Evolutionary conservation across 2,329 filamentous ascomycete genomes (phyloP).

Genomic region (Neofusicoccum sp.): DNA sequence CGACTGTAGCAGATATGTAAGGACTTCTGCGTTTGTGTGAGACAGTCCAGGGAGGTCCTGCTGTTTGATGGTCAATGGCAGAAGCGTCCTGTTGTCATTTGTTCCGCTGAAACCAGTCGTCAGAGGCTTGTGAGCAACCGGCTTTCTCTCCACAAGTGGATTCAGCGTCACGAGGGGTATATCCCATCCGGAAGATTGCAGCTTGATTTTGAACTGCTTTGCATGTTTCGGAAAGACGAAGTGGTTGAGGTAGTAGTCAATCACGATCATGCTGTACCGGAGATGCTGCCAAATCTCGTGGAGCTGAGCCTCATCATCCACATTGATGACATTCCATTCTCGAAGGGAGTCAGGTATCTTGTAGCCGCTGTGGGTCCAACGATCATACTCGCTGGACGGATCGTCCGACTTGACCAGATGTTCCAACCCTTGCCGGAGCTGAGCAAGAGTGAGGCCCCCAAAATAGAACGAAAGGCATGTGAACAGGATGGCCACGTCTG

Average conservation of each 20-base stretch:
- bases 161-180: constrained; percentile 51
- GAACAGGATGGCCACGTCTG: constrained; percentile 54
- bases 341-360: constrained; percentile 50
- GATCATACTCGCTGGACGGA: constrained; percentile 58
- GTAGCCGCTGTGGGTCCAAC: constrained; percentile 53
- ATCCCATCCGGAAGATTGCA: constrained; percentile 70
- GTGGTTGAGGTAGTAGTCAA: constrained; percentile 68
- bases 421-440: constrained; percentile 56
- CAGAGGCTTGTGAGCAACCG: constrained; percentile 28
- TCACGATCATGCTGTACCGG: constrained; percentile 52
- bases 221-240: constrained; percentile 68
- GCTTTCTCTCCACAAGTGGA: neutral
- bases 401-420: constrained; percentile 60
- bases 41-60: constrained; percentile 58
- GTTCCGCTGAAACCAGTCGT: constrained; percentile 75
- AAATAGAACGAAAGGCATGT: constrained; percentile 64
- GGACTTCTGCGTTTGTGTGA: constrained; percentile 66
- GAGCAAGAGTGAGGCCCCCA: constrained; percentile 52
- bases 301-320: constrained; percentile 58
- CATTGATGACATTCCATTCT: constrained; percentile 62
- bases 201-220: constrained; percentile 64
- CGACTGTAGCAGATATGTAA: constrained; percentile 58
- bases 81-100: constrained; percentile 63
- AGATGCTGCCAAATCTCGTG: constrained; percentile 55
- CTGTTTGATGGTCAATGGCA: constrained; percentile 65